These are phyloP conservation scores for Acanthamoeba healyi DNA, from an alignment of 208 protist species.

Conservation along the genomic window DNA sequence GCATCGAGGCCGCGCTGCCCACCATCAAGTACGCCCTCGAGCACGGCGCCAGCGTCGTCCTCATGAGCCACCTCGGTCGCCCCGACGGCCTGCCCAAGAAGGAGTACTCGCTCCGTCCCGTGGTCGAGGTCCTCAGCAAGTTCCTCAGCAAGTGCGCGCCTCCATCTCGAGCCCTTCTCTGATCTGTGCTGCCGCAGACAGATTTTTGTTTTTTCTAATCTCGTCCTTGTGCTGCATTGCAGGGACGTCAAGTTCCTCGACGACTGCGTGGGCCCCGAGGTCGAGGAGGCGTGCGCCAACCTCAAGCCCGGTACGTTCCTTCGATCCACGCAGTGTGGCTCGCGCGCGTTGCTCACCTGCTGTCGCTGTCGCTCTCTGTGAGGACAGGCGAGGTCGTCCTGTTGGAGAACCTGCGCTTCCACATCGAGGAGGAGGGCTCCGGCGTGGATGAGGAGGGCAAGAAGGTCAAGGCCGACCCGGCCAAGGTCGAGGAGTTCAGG, in stretches of 20 bases:
- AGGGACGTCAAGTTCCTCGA: constrained; percentile 90
- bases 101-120: constrained; percentile 93
- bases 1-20: constrained; percentile 96
- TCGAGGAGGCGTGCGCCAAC: constrained; percentile 89
- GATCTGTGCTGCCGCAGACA: constrained; percentile 45
- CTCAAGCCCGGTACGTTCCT: constrained; percentile 73
- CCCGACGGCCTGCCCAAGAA: constrained; percentile 94
- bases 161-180: constrained; percentile 81
- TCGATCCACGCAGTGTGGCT: constrained; percentile 90
- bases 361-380: no score
- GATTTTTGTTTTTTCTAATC: background rate
- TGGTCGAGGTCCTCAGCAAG: constrained; percentile 94
- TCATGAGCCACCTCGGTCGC: constrained; percentile 98
- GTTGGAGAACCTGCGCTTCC: constrained; percentile 99
- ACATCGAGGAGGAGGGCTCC: constrained; percentile 97
- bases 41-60: constrained; percentile 87
- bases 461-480: constrained; percentile 84
- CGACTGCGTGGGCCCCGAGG: constrained; percentile 93
- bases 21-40: constrained; percentile 96
- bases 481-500: constrained; percentile 91
- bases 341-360: no score
- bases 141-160: constrained; percentile 88
- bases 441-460: constrained; percentile 91
- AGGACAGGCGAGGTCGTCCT: constrained; percentile 86
- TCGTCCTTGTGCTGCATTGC: background rate